Base-by-base conservation (phyloP, 2,329 filamentous ascomycete genomes). In the Calonectria multiphialidica region DNA sequence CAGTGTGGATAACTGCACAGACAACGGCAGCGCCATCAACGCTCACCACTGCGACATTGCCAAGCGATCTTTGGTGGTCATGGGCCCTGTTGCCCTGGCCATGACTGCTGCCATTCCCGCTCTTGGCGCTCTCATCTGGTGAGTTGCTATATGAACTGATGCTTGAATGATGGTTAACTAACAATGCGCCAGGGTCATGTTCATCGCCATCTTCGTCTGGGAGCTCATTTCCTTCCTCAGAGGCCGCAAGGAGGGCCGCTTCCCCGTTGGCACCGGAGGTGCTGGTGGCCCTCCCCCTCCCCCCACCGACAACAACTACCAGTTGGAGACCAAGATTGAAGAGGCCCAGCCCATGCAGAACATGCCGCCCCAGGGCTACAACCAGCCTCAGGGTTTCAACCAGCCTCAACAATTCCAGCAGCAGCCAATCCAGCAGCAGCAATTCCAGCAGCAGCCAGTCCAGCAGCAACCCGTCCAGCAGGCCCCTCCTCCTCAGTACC, bases 91-190 rank as follows among this genome's bases (percentile, higher is more conserved):
- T 9, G 86, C 83, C 1, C 76, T 83, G 13, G 81, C 74, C 21
- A 76, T 83, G 68, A 77, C 87, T 64, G 81, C 84, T 16, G 84
- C 82, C 8, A 80, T 85, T 9, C 86, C 87, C 2, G 86, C 85
- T 10, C 57, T 88, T 1, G 85, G 85, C 25, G 87, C 87, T 18
- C 69, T 88, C 5, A 75, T 85, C 66, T 84, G 86, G 84, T 86
- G 74, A 77, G 84, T 79, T 30, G 3, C 40, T 18, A 15, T 18
- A 15, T 16, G 15, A 13, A 30, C 47, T 2, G 8, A 57, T 7
- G 8, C 12, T 13, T 13, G 3, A 47, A 7, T 2, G 13, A n/a
- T 40, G n/a, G 9, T 16, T 5, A 25, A 40, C 74, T 78, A 57
- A 74, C 59, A 2, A 49, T 25, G 0, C 3, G 8, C n/a, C 42